phyloP scores from a whole-genome alignment of 108 stramenopile genomes.

The Conticribra guillardii region DNA sequence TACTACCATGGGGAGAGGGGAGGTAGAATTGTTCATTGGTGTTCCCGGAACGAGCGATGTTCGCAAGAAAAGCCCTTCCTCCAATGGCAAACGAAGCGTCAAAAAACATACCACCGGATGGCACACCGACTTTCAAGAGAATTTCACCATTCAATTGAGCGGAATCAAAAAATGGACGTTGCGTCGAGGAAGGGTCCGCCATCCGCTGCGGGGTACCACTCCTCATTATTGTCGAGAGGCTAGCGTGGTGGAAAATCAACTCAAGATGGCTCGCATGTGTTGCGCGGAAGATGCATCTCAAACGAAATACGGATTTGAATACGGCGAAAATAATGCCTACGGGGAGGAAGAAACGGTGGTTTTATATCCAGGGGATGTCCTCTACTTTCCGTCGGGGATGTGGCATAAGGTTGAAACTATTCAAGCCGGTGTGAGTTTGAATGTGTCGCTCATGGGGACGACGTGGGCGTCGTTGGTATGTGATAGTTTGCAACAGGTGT shows the following conservation, averaged over 20 bases:
- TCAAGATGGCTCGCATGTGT: conserved; percentile 74
- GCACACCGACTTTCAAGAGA: conserved; percentile 96
- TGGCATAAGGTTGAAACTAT: conserved; percentile 90
- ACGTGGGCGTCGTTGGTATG: conserved; percentile 78
- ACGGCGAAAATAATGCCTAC: conserved; percentile 53
- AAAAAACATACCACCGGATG: conserved; percentile 69
- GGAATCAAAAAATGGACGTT: conserved; percentile 88
- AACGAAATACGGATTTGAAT: conserved; percentile 55
- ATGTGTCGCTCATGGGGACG: conserved; percentile 85
- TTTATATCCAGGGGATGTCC: conserved; percentile 84
- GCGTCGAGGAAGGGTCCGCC: conserved; percentile 59
- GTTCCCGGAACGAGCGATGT: conserved; percentile 19
- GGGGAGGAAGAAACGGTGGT: conserved; percentile 57
- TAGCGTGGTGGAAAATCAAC: conserved; percentile 83
- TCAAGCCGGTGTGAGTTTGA: conserved; percentile 85
- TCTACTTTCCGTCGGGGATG: conserved; percentile 93
- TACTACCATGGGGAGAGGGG: conserved; percentile 74
- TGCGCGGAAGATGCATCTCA: not conserved
- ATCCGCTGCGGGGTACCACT: conserved; percentile 85
- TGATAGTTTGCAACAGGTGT: conserved; percentile 71
- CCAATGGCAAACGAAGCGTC: too few species aligned
- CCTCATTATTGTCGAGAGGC: conserved; percentile 81
- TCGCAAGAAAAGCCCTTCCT: not conserved
- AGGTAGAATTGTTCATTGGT: conserved; percentile 91
- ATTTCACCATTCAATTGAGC: conserved; percentile 90